A percentile compares a stretch with the other conserved stretches of the same genome.
phyloP scores from a whole-genome alignment of 1,284 basidiomycete species.

The Calocybe gambosa region DNA sequence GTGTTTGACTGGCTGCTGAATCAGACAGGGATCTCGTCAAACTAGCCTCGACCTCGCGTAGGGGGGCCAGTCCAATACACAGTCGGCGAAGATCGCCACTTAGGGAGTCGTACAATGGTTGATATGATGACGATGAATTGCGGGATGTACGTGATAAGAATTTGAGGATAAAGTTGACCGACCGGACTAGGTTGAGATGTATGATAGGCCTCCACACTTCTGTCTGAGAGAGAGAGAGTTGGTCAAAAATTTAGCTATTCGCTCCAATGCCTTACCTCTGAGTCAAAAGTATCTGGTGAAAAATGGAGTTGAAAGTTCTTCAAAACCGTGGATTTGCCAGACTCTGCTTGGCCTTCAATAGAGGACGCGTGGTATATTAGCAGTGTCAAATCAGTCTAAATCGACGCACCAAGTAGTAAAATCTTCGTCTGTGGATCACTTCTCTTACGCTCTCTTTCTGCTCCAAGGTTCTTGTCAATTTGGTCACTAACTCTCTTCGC shows the following conservation, averaged over 20 bases:
- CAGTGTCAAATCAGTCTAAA: not conserved
- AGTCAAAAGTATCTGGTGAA: conserved; percentile 50
- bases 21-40: conserved; percentile 35
- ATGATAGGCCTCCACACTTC: conserved; percentile 58
- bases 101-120: conserved; percentile 18
- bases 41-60: conserved; percentile 50
- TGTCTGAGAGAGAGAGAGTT: conserved; percentile 23
- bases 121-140: conserved; percentile 12
- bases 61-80: conserved; percentile 45
- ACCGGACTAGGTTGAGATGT: conserved; percentile 57
- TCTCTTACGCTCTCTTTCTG: conserved; percentile 38
- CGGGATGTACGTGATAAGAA: conserved; percentile 25
- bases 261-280: conserved; percentile 31
- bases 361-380: not conserved
- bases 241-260: not conserved
- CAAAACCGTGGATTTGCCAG: conserved; percentile 60
- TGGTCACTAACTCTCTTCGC: conserved; percentile 48
- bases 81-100: conserved; percentile 38
- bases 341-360: conserved; percentile 54
- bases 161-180: conserved; percentile 51
- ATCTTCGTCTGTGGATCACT: conserved; percentile 38
- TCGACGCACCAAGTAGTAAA: conserved; percentile 45
- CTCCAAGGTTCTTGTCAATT: conserved; percentile 45
- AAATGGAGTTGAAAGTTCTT: conserved; percentile 62
- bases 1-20: conserved; percentile 13